phyloP scores from a whole-genome alignment of 176 grass and related monocot genomes.

The Poa pratensis region DNA sequence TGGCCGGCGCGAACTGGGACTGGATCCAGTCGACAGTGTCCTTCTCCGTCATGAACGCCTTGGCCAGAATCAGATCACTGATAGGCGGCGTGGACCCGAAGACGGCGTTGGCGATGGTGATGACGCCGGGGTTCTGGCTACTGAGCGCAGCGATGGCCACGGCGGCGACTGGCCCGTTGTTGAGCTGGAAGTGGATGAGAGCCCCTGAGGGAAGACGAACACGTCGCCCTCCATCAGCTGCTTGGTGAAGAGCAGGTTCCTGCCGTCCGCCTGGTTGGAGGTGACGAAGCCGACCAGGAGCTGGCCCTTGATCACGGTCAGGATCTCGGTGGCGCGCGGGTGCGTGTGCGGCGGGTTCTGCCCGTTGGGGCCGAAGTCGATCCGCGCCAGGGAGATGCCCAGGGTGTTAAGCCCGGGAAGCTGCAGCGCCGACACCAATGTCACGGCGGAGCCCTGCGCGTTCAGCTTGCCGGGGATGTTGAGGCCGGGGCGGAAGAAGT shows the following conservation, averaged over 20 bases:
- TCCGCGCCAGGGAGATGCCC: constrained; percentile 64
- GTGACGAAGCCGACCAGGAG: constrained; percentile 68
- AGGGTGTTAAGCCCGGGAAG: constrained; percentile 79
- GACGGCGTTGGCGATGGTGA: constrained; percentile 71
- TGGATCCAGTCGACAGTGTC: constrained; percentile 65
- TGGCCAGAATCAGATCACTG: constrained; percentile 57
- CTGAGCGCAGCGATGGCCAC: constrained; percentile 64
- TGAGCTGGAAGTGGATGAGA: constrained; percentile 87
- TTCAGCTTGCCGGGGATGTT: constrained; percentile 50
- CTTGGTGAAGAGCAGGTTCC: constrained; percentile 56
- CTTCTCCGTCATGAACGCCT: constrained; percentile 76
- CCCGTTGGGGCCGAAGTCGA: constrained; percentile 64
- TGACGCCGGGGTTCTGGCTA: constrained; percentile 72
- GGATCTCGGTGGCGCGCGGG: constrained; percentile 80
- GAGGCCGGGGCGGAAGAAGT: constrained; percentile 56
- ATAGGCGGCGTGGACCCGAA: constrained; percentile 66
- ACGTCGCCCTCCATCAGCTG: constrained; percentile 54
- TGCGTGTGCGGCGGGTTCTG: constrained; percentile 82
- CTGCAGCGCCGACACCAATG: constrained; percentile 31
- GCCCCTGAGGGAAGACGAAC: constrained; percentile 64
- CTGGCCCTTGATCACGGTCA: constrained; percentile 55
- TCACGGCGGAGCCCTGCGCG: constrained; percentile 43
- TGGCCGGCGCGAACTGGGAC: constrained; percentile 44
- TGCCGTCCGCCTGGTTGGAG: constrained; percentile 48
- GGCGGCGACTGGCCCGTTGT: constrained; percentile 39